Conservation (phyloP, 2,329 filamentous ascomycete genomes). For the Fusarium buharicum region DNA sequence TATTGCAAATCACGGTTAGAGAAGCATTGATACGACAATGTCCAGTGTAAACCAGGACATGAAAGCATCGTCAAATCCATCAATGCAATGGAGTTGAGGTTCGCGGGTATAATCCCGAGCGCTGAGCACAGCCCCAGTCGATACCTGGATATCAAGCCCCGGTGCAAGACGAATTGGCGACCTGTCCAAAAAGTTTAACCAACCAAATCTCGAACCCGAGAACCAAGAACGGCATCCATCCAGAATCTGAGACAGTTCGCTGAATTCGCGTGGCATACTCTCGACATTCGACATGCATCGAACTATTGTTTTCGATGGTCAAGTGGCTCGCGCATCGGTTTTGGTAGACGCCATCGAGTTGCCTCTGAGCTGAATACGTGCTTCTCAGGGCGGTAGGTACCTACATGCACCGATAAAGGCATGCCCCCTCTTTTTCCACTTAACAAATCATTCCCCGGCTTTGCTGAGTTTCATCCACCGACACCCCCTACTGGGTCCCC, state of each 20-base stretch:
- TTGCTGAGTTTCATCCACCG: constrained; percentile 35
- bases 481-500: constrained; percentile 25
- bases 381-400: background rate
- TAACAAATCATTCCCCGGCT: constrained; percentile 22
- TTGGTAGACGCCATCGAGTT: constrained; percentile 15
- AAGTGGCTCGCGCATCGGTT: constrained; percentile 25
- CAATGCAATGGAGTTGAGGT: constrained; percentile 12
- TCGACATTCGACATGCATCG: constrained; percentile 15
- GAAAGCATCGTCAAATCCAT: background rate
- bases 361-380: background rate
- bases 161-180: constrained; percentile 32
- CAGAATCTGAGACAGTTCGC: constrained; percentile 32
- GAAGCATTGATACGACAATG: background rate
- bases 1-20: constrained; percentile 6
- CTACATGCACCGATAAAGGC: constrained; percentile 9
- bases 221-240: constrained; percentile 10
- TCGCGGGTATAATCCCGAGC: constrained; percentile 26
- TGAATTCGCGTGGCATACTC: constrained; percentile 15
- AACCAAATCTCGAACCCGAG: constrained; percentile 15
- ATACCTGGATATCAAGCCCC: constrained; percentile 6
- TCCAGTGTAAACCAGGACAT: constrained; percentile 4
- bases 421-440: constrained; percentile 19
- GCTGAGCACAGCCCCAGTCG: constrained; percentile 16
- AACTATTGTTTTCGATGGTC: constrained; percentile 32
- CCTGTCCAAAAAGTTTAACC: background rate